Conservation (phyloP, 2,329 filamentous ascomycete genomes). For the Ophiostoma novo-ulmi region DNA sequence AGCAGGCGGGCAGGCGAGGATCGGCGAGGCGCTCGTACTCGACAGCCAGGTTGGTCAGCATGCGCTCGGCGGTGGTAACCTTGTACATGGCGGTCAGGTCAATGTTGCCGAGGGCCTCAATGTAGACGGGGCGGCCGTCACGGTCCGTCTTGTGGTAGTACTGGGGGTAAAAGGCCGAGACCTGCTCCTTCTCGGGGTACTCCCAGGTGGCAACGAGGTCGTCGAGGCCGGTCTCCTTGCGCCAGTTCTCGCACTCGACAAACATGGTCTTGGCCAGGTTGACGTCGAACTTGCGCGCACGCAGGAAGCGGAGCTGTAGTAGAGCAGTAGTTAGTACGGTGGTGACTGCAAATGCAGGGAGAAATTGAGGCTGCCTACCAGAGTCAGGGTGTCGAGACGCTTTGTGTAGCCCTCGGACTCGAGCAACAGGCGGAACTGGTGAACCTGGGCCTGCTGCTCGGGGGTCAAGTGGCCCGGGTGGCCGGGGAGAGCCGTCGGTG, state of each 20-base stretch:
- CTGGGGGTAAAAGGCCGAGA: conserved; percentile 92
- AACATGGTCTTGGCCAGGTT: conserved; percentile 79
- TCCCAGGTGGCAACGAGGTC: conserved; percentile 74
- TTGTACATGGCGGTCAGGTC: conserved; percentile 86
- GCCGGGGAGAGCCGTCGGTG: conserved; percentile 64
- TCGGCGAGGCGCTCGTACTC: conserved; percentile 97
- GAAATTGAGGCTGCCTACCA: conserved; percentile 53
- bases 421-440: conserved; percentile 77
- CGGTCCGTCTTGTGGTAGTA: conserved; percentile 98
- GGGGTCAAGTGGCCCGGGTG: conserved; percentile 84
- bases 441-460: conserved; percentile 82
- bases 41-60: conserved; percentile 92
- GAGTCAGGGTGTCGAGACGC: conserved; percentile 82
- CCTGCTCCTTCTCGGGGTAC: conserved; percentile 75
- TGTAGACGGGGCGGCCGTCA: conserved; percentile 94
- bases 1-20: conserved; percentile 89
- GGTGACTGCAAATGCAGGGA: neutral
- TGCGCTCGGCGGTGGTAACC: conserved; percentile 86
- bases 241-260: conserved; percentile 83
- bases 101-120: conserved; percentile 91
- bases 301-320: conserved; percentile 72
- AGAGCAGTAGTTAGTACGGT: conserved; percentile 33
- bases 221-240: conserved; percentile 79
- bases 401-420: conserved; percentile 78
- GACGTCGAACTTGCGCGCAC: conserved; percentile 93